Evolutionary conservation across 176 grass and related monocot species (phyloP), one percentile per base, ranked within the genome.

Genomic region (Paspalum vaginatum): DNA sequence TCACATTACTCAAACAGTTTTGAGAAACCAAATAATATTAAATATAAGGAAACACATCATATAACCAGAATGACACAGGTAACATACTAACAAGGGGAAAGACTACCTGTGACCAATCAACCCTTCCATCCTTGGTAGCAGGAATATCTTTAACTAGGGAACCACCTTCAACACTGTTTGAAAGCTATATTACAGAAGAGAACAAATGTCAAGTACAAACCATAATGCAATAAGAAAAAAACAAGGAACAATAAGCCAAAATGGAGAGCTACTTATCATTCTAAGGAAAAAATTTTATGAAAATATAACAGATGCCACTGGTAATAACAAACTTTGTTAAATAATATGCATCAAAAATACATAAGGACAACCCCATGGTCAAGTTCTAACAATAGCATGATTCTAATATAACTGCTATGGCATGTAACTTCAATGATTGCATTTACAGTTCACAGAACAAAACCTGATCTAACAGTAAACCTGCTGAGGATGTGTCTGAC

Each of bases 91-190:
- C 9, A 39, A 9, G 41, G 76, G 48, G 20, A 62, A 79, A 26
- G 15, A 77, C 59, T 90, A 99, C 96, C 96, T 99, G 88, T 85
- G 96, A 99, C 90, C 92, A 99, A 88, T 99, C 92, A 82, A 99
- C 82, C 69, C 88, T 91, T 55, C 92, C 96, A 82, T 99, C 88
- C 72, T 93, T 89, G 67, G 79, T 91, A 79, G 90, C 68, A 86
- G 96, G 92, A 93, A 99, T 95, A 44, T 85, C 85, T 39, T 87
- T 87, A 54, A 93, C 67, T 41, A 71, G 70, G 79, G 85, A 99
- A 85, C 86, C 80, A 79, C 87, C 77, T 89, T 91, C 92, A 77
- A 54, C 71, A 58, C 82, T 85, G 76, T 95, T 95, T 55, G 91
- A 88, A 84, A 99, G 88, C 96, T 99, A 83, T 42, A 93, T 78